A percentile compares a stretch with the other conserved stretches of the same genome.
Evolutionary conservation across 1,284 basidiomycete genomes (phyloP).

Genomic region (Leccinum huronense): DNA sequence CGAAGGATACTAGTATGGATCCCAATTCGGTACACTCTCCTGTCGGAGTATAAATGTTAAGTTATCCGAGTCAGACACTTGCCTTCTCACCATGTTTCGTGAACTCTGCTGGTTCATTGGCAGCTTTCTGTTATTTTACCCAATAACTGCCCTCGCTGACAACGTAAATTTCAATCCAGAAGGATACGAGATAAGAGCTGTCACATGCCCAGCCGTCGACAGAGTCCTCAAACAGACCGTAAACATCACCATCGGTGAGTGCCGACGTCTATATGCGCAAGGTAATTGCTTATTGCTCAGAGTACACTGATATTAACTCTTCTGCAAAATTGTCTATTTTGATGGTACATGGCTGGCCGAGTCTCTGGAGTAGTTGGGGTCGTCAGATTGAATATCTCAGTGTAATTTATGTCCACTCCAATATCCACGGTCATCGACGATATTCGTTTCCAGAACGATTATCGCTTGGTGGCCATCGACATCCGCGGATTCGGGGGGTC

Average conservation of each 20-base stretch:
- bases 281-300: constrained; percentile 35
- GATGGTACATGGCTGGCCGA: constrained; percentile 75
- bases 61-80: background rate
- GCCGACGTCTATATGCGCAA: constrained; percentile 3
- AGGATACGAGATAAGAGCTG: constrained; percentile 37
- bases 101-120: constrained; percentile 8
- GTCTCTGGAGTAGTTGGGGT: constrained; percentile 70
- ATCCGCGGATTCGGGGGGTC: constrained; percentile 68
- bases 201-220: constrained; percentile 40
- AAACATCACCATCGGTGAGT: constrained; percentile 42
- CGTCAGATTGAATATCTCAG: constrained; percentile 64
- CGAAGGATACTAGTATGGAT: background rate
- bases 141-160: background rate
- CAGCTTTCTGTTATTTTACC: constrained; percentile 9
- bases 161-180: constrained; percentile 39
- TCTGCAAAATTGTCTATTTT: constrained; percentile 49
- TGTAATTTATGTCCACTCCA: constrained; percentile 31
- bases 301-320: constrained; percentile 63
- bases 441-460: constrained; percentile 29
- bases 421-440: background rate
- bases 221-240: constrained; percentile 33
- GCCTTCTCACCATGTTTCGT: constrained; percentile 9
- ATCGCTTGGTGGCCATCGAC: constrained; percentile 58
- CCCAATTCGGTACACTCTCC: background rate
- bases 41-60: constrained; percentile 6